phyloP scores from a whole-genome alignment of 345 rosid species.

The Chamaenerion angustifolium region DNA sequence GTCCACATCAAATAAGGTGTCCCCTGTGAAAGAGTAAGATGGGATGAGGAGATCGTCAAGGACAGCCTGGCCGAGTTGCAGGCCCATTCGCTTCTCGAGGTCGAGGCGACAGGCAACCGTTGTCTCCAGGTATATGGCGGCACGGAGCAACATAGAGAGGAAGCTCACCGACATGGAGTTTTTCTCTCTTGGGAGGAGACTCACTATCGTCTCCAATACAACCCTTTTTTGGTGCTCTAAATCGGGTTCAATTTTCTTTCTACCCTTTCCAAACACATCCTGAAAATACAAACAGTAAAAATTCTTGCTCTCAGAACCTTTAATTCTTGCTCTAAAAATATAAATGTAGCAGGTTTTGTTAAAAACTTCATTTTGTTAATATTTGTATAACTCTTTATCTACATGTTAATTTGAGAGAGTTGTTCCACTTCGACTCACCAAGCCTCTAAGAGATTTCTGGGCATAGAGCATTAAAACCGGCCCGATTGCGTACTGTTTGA shows the following conservation, averaged over 20 bases:
- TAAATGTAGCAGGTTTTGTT: no score
- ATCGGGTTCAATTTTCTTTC: slow-evolving; percentile 61
- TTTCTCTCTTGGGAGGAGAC: slow-evolving; percentile 76
- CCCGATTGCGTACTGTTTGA: slow-evolving; percentile 72
- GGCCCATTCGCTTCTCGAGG: slow-evolving; percentile 76
- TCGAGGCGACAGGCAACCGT: slow-evolving; percentile 90
- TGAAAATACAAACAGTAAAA: no score
- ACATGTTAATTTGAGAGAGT: no score
- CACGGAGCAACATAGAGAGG: slow-evolving; percentile 75
- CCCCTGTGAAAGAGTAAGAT: slow-evolving; percentile 58
- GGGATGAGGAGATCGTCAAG: slow-evolving; percentile 83
- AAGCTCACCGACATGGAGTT: slow-evolving; percentile 78
- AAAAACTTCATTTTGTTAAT: no score
- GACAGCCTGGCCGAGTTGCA: slow-evolving; percentile 70
- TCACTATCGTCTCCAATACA: slow-evolving; percentile 70
- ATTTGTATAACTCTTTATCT: no score
- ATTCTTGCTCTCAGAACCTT: no score
- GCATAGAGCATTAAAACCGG: slow-evolving; percentile 93
- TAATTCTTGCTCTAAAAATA: no score
- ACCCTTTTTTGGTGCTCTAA: slow-evolving; percentile 87
- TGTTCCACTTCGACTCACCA: slow-evolving; percentile 44
- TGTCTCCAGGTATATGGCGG: slow-evolving; percentile 78
- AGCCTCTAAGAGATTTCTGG: slow-evolving; percentile 81
- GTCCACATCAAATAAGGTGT: slow-evolving; percentile 70
- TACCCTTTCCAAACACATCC: slow-evolving; percentile 71